phyloP scores from a whole-genome alignment of 495 filamentous ascomycete genomes.

The Chaetomium fimeti region DNA sequence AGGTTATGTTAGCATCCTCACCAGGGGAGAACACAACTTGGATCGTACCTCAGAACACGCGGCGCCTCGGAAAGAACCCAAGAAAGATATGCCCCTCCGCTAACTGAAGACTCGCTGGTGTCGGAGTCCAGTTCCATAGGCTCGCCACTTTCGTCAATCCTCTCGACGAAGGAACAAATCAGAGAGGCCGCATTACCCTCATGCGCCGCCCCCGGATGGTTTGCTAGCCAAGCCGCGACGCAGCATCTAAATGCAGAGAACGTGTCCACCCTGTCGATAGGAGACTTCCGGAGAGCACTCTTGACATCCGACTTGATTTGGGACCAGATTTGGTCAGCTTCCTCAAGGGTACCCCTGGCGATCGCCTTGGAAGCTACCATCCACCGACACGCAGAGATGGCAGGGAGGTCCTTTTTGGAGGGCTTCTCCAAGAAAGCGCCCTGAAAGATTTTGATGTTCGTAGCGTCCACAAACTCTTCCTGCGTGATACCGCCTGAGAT shows the following conservation, averaged over 20 bases:
- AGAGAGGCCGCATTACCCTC: slow-evolving; percentile 37
- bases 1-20: slow-evolving; percentile 6
- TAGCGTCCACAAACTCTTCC: slow-evolving; percentile 43
- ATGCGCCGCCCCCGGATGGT: slow-evolving; percentile 36
- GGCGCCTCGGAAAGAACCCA: slow-evolving; percentile 31
- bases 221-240: slow-evolving; percentile 39
- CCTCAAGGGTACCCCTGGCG: slow-evolving; percentile 36
- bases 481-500: slow-evolving; percentile 46
- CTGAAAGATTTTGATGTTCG: slow-evolving; percentile 36
- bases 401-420: slow-evolving; percentile 26
- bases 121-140: slow-evolving; percentile 16
- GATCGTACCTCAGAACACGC: slow-evolving; percentile 23
- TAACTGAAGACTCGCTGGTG: slow-evolving; percentile 26
- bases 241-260: slow-evolving; percentile 47
- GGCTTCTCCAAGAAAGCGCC: slow-evolving; percentile 20
- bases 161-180: slow-evolving; percentile 37
- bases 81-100: slow-evolving; percentile 21
- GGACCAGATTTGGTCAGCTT: slow-evolving; percentile 38
- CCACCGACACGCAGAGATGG: slow-evolving; percentile 40
- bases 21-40: not conserved
- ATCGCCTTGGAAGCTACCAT: slow-evolving; percentile 39
- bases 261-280: slow-evolving; percentile 31
- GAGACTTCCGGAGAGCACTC: slow-evolving; percentile 35
- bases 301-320: slow-evolving; percentile 38
- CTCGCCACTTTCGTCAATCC: slow-evolving; percentile 27